Percentiles rank a stretch among this genome's conserved stretches.
Conservation (phyloP, 169 alveolate genomes). For the Theileria annulata region DNA sequence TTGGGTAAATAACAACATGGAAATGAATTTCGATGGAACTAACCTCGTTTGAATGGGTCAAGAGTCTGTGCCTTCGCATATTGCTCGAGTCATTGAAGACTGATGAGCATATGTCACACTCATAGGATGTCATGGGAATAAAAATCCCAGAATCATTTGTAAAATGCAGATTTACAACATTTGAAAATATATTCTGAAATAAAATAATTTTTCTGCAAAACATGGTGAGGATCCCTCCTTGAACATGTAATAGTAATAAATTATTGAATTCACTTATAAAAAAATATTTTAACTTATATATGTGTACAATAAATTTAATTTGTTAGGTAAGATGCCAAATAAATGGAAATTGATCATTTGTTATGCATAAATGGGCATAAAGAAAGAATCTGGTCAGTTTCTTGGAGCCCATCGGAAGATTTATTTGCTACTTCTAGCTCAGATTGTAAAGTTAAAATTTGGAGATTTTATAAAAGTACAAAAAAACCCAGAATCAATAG, state of each 20-base stretch:
- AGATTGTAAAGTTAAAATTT: conserved; percentile 93
- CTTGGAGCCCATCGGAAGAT: conserved; percentile 95
- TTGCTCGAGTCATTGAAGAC: conserved; percentile 40
- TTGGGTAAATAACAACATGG: not conserved
- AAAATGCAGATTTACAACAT: not conserved
- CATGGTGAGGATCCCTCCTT: conserved; percentile 1
- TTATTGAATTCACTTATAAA: not conserved
- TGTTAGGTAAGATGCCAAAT: not conserved
- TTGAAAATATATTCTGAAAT: not conserved
- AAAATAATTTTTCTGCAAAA: not conserved
- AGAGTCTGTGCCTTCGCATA: conserved; percentile 34
- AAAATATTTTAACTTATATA: not conserved
- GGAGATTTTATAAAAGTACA: conserved; percentile 70
- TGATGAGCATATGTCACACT: conserved; percentile 28
- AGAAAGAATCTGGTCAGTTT: conserved; percentile 94
- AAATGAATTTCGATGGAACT: not conserved
- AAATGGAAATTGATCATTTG: conserved; percentile 52
- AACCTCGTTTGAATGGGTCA: conserved; percentile 33
- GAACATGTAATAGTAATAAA: not conserved
- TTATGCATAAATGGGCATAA: conserved; percentile 91
- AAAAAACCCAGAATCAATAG: not conserved
- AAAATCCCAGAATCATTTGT: not conserved
- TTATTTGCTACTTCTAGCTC: conserved; percentile 92
- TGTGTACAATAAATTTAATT: conserved; percentile 7
- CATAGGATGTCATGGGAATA: not conserved